Conservation (phyloP, 495 filamentous ascomycete genomes). For the Aspergillus campestris region DNA sequence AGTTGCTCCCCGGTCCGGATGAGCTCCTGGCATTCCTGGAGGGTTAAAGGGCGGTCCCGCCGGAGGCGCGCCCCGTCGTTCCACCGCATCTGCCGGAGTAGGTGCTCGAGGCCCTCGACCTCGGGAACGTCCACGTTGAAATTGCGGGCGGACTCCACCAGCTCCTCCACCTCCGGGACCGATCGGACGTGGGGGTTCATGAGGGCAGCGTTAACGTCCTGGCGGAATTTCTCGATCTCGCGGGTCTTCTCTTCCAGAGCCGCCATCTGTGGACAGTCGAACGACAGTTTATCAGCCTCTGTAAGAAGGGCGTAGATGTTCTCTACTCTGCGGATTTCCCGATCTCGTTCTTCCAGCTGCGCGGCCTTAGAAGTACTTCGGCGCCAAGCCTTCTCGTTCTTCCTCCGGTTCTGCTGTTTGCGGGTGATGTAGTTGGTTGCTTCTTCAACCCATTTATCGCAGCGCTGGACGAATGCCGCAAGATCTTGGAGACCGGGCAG, state of each 20-base stretch:
- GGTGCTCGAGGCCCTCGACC: conserved; percentile 70
- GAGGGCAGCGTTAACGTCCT: conserved; percentile 62
- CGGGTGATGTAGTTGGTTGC: conserved; percentile 94
- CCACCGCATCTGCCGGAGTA: conserved; percentile 84
- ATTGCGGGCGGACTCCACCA: conserved; percentile 75
- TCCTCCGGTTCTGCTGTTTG: conserved; percentile 96
- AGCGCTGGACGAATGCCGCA: conserved; percentile 83
- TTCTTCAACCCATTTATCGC: conserved; percentile 97
- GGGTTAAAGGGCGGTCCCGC: conserved; percentile 51
- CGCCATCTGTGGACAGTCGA: conserved; percentile 89
- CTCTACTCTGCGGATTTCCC: conserved; percentile 81
- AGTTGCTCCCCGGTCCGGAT: conserved; percentile 68
- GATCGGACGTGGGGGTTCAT: conserved; percentile 49
- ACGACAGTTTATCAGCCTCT: conserved; percentile 79
- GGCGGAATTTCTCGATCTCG: conserved; percentile 79
- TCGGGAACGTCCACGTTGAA: conserved; percentile 96
- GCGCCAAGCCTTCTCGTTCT: conserved; percentile 91
- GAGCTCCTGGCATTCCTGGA: conserved; percentile 70
- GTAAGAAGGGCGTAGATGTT: conserved; percentile 80
- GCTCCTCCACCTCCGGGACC: conserved; percentile 73
- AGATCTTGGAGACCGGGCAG: conserved; percentile 76
- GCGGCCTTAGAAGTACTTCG: conserved; percentile 64
- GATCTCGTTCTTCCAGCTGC: conserved; percentile 83
- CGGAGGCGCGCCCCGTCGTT: conserved; percentile 64
- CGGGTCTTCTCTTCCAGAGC: conserved; percentile 80